Percentiles rank a stretch among this genome's conserved stretches.
phyloP scores from a whole-genome alignment of 2,329 filamentous ascomycete genomes.

The Fusarium temperatum region DNA sequence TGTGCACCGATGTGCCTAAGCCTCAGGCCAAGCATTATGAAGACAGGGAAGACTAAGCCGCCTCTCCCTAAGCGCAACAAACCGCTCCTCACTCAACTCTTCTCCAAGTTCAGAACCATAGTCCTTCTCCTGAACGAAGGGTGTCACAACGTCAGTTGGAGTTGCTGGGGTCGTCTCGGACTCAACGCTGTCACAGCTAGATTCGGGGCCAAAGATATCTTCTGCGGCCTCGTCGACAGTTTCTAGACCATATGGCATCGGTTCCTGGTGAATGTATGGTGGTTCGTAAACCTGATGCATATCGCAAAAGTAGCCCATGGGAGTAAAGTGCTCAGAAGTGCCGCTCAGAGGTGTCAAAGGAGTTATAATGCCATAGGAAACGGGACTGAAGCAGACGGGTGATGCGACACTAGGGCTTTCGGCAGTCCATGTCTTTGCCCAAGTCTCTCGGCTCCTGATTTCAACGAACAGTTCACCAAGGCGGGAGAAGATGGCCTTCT shows the following conservation, averaged over 20 bases:
- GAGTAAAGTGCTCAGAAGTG: slow-evolving; percentile 46
- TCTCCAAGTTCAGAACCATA: not conserved
- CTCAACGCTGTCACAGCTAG: slow-evolving; percentile 1
- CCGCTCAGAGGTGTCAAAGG: slow-evolving; percentile 42
- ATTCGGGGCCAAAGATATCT: slow-evolving; percentile 8
- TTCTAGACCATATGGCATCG: slow-evolving; percentile 20
- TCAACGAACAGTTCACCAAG: slow-evolving; percentile 62
- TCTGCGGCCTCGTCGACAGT: slow-evolving; percentile 41
- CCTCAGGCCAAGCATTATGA: slow-evolving; percentile 38
- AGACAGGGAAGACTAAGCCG: slow-evolving; percentile 45
- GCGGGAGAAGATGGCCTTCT: slow-evolving; percentile 55
- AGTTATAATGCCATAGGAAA: slow-evolving; percentile 16
- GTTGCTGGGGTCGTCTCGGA: slow-evolving; percentile 6
- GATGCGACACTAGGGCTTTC: slow-evolving; percentile 19
- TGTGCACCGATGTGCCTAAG: not conserved
- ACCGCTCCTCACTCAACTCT: not conserved
- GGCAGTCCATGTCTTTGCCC: slow-evolving; percentile 40
- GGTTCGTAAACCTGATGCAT: not conserved
- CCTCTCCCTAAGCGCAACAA: slow-evolving; percentile 19
- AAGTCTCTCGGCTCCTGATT: slow-evolving; percentile 55
- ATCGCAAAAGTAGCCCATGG: slow-evolving; percentile 35
- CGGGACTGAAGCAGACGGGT: slow-evolving; percentile 22
- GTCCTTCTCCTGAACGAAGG: slow-evolving; percentile 2
- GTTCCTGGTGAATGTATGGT: not conserved
- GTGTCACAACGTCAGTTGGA: not conserved